Evolutionary conservation across 1,284 basidiomycete genomes (phyloP), one percentile per base, ranked within the genome.

Genomic region (Marasmius tenuissimus): DNA sequence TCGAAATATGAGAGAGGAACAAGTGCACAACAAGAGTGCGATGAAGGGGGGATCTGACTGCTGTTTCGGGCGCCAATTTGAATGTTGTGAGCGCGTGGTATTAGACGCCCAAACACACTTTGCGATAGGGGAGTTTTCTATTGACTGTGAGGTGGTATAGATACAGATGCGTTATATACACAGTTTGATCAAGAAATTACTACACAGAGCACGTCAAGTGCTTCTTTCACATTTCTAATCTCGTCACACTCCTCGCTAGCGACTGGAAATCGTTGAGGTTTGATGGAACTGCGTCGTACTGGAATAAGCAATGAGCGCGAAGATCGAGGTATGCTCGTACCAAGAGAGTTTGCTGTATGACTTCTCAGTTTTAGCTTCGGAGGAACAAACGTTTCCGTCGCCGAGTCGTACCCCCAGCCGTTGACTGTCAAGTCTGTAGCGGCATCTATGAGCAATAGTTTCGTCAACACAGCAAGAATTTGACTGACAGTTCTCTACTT

Each of bases 201-300:
- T 27, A 27, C 27, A 27, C 27, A 27, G 27, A 27, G 27, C 27
- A 4, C 4, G 40, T 42, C 3, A 6, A 42, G 40, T 42, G n/a
- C 40, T 42, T n/a, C 37, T 33, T 57, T 62, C 70, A 83, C 11
- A 75, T 67, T 68, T 84, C 83, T 60, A 85, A 67, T 55, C 70
- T 76, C n/a, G 79, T 81, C 20, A 85, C 81, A 64, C 82, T 83
- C 59, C 82, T 76, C 0, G 81, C 79, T 6, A 89, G 80, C 18
- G 81, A 72, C 38, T 81, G 69, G 68, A 89, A 84, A 0, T 82
- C 81, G 12, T 71, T 70, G 58, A 88, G 70, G 4, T 81, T 80
- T 4, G 86, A 86, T 58, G 78, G 73, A 11, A 66, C 80, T 82
- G 62, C 49, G 47, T 57, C 34, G 53, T 33, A 49, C 37, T 22